Evolutionary conservation across 2,329 filamentous ascomycete genomes (phyloP).

Genomic region (Herpomyces periplanetae): DNA sequence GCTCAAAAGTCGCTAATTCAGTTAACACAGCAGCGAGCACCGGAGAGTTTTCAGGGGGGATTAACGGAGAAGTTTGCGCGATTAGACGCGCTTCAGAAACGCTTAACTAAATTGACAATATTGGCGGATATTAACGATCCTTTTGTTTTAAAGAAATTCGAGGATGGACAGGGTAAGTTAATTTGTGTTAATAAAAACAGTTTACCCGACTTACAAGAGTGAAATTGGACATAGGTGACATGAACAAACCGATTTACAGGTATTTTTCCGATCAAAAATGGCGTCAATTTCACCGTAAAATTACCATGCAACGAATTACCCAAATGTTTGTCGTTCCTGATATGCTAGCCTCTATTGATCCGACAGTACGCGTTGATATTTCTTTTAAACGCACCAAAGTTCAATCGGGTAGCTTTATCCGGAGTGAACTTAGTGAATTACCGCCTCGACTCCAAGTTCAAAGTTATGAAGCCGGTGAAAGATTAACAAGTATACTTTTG

Average conservation of each 20-base stretch:
- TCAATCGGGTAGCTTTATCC: conserved; percentile 34
- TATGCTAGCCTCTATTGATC: conserved; percentile 37
- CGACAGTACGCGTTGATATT: conserved; percentile 37
- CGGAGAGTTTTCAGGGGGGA: conserved; percentile 12
- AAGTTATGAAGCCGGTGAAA: conserved; percentile 39
- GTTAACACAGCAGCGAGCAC: conserved; percentile 15
- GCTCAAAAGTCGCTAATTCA: conserved; percentile 25
- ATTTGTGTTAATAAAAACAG: background rate
- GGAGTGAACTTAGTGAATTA: conserved; percentile 28
- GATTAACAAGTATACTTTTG: conserved; percentile 45
- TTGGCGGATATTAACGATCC: conserved; percentile 82
- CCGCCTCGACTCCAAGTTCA: conserved; percentile 42
- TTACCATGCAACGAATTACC: conserved; percentile 46
- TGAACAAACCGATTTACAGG: conserved; percentile 86
- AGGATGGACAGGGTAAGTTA: conserved; percentile 42
- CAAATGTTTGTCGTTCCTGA: conserved; percentile 69
- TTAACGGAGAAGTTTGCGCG: conserved; percentile 16
- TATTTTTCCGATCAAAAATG: conserved; percentile 57
- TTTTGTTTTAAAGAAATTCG: conserved; percentile 59
- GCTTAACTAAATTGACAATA: conserved; percentile 47
- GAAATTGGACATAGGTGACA: conserved; percentile 21
- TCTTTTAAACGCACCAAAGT: conserved; percentile 31
- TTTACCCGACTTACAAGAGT: conserved; percentile 2
- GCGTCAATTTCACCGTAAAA: conserved; percentile 35
- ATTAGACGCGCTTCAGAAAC: conserved; percentile 24